phyloP scores from a whole-genome alignment of 2,329 filamentous ascomycete species.

The Leptosphaerulina australis region DNA sequence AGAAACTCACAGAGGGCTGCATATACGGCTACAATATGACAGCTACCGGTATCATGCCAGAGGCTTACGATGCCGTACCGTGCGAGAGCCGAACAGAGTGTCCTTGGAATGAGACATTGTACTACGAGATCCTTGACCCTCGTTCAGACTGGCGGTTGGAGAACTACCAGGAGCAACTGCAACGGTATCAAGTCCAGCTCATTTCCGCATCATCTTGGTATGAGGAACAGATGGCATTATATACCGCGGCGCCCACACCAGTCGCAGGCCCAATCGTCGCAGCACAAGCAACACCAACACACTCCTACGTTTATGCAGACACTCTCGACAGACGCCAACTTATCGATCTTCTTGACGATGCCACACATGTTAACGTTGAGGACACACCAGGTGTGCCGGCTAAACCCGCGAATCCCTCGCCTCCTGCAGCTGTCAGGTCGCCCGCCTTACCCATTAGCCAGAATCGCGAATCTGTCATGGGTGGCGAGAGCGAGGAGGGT shows the following conservation, averaged over 20 bases:
- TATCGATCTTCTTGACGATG: slow-evolving; percentile 33
- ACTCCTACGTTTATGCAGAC: slow-evolving; percentile 28
- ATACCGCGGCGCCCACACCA: slow-evolving; percentile 29
- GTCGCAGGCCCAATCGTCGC: slow-evolving; percentile 9
- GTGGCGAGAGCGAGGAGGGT: slow-evolving; percentile 27
- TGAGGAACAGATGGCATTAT: slow-evolving; percentile 34
- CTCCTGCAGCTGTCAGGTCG: slow-evolving; percentile 19
- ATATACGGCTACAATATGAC: slow-evolving; percentile 66
- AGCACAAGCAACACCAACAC: slow-evolving; percentile 23
- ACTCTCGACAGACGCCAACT: slow-evolving; percentile 37
- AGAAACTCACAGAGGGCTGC: slow-evolving; percentile 66
- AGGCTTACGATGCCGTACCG: slow-evolving; percentile 59
- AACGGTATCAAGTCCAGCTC: slow-evolving; percentile 44
- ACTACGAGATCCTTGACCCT: slow-evolving; percentile 50
- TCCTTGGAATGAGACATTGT: slow-evolving; percentile 56
- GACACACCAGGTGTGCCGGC: slow-evolving; percentile 9
- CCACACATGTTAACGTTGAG: slow-evolving; percentile 16
- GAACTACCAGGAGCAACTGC: slow-evolving; percentile 42
- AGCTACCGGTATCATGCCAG: slow-evolving; percentile 66
- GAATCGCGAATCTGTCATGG: slow-evolving; percentile 24
- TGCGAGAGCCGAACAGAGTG: slow-evolving; percentile 52
- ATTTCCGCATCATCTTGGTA: slow-evolving; percentile 42
- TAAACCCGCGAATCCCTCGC: slow-evolving; percentile 7
- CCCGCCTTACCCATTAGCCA: slow-evolving; percentile 8
- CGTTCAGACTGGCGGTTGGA: slow-evolving; percentile 35